A percentile compares a stretch with the other conserved stretches of the same genome.
phyloP scores from a whole-genome alignment of 73 alveolate species.

The Paramecium octaurelia region DNA sequence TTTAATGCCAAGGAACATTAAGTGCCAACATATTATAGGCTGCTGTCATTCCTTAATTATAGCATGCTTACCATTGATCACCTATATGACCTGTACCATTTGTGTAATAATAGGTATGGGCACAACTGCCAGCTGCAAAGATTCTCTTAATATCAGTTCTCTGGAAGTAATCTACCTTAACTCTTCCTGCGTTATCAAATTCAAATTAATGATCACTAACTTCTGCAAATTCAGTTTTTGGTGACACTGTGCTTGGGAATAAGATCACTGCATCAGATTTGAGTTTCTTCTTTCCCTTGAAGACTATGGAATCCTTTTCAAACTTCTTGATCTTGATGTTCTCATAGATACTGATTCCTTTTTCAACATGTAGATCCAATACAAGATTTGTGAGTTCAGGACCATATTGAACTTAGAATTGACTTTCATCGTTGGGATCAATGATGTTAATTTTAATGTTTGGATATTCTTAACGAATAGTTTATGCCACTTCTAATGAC shows the following conservation, averaged over 20 bases:
- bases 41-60: slow-evolving; percentile 62
- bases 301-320: neutral
- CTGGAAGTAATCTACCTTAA: slow-evolving; percentile 37
- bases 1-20: slow-evolving; percentile 64
- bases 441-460: slow-evolving; percentile 40
- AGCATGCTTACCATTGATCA: slow-evolving; percentile 46
- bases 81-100: slow-evolving; percentile 4
- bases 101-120: slow-evolving; percentile 1
- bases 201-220: slow-evolving; percentile 46
- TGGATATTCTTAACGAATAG: slow-evolving; percentile 60
- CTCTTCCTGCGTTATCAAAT: slow-evolving; percentile 44
- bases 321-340: neutral
- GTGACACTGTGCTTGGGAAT: slow-evolving; percentile 32
- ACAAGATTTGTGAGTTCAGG: neutral
- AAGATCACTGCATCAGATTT: slow-evolving; percentile 41
- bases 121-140: slow-evolving; percentile 61
- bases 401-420: slow-evolving; percentile 43
- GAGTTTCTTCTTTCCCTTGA: neutral
- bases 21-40: slow-evolving; percentile 58
- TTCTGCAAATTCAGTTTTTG: slow-evolving; percentile 47
- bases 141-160: slow-evolving; percentile 58
- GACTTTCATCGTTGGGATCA: slow-evolving; percentile 41
- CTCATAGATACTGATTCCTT: slow-evolving; percentile 5
- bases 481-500: slow-evolving; percentile 52
- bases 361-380: slow-evolving; percentile 14